Conservation (phyloP, 306 rosid species). For the Prunus mira region DNA sequence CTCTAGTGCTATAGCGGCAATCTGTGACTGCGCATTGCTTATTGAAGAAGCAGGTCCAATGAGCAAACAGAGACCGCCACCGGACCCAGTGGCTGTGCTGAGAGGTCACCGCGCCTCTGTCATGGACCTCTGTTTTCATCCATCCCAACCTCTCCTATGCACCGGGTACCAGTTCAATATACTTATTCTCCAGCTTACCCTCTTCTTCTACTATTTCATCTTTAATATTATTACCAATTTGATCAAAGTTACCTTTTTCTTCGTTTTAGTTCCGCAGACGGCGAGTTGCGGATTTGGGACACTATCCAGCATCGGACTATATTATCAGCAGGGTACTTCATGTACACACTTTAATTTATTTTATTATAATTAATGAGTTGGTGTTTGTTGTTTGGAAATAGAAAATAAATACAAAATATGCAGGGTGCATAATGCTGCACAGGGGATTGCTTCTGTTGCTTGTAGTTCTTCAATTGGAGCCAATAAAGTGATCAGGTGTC, state of each 20-base stretch:
- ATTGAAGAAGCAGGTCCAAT: slow-evolving; percentile 25
- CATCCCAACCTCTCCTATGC: slow-evolving; percentile 51
- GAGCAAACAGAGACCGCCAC: slow-evolving; percentile 66
- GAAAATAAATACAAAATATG: neutral
- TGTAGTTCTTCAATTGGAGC: slow-evolving; percentile 54
- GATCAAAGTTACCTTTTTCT: neutral
- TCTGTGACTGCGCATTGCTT: neutral
- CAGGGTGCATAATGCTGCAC: slow-evolving; percentile 87
- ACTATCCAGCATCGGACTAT: slow-evolving; percentile 67
- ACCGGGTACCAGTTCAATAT: slow-evolving; percentile 48
- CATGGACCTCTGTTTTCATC: slow-evolving; percentile 68
- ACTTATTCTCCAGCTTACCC: neutral
- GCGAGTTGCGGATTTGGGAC: slow-evolving; percentile 89
- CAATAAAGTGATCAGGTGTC: slow-evolving; percentile 69
- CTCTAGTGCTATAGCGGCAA: no score
- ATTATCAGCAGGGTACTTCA: slow-evolving; percentile 66
- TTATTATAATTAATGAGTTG: neutral
- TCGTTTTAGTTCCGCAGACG: slow-evolving; percentile 62
- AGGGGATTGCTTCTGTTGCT: slow-evolving; percentile 70
- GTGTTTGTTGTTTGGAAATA: neutral
- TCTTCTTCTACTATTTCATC: no score
- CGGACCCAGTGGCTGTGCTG: slow-evolving; percentile 86
- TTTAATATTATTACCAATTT: neutral
- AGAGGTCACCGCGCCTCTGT: slow-evolving; percentile 91
- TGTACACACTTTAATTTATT: no score